Conservation (phyloP, 1,284 basidiomycete genomes). For the Grifola frondosa region DNA sequence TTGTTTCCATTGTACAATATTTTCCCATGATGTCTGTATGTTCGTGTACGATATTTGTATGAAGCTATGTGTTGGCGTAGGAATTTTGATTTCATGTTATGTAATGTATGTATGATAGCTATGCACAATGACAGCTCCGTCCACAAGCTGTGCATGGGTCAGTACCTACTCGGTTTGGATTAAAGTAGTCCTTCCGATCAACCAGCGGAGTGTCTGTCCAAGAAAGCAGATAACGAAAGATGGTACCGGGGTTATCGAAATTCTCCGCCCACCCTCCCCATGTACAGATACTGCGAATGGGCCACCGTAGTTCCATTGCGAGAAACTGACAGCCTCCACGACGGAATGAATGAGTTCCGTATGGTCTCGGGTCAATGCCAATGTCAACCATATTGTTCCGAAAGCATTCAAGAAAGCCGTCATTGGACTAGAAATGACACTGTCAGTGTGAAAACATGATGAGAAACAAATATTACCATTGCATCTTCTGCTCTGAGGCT, state of each 20-base stretch:
- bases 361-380: slow-evolving; percentile 18
- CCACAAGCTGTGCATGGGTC: no score
- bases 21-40: no score
- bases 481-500: not conserved
- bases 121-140: no score
- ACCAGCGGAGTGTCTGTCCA: no score
- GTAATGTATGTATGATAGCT: no score
- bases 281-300: slow-evolving; percentile 15
- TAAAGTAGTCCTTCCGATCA: no score
- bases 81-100: no score
- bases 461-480: slow-evolving; percentile 4
- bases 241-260: slow-evolving; percentile 20
- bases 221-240: slow-evolving; percentile 26
- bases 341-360: slow-evolving; percentile 28
- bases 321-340: slow-evolving; percentile 28
- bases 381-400: slow-evolving; percentile 24
- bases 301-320: slow-evolving; percentile 5
- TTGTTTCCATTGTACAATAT: no score
- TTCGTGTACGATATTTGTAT: no score
- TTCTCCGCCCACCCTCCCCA: slow-evolving; percentile 29
- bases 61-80: no score
- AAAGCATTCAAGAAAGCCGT: slow-evolving; percentile 24
- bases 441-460: not conserved
- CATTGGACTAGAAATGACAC: no score
- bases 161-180: no score